Evolutionary conservation across 1,284 basidiomycete genomes (phyloP), one percentile per base, ranked within the genome.

Genomic region (Peniophora sp.): DNA sequence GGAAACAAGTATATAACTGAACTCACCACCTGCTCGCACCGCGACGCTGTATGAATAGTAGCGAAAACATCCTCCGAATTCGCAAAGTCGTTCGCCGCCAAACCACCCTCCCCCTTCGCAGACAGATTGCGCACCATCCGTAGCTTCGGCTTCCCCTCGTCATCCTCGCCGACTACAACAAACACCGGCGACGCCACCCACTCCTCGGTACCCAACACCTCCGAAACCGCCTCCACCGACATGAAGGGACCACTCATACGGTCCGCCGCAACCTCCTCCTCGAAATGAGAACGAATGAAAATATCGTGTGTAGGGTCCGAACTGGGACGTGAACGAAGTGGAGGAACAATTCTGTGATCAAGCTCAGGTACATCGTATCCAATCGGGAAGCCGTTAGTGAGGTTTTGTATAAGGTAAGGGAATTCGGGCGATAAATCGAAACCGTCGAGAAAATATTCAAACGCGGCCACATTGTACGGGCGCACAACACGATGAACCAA

Each of bases 181-280:
- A 50, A 59, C 39, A 65, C 48, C 0, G 61, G 64, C 0, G 59
- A 63, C 2, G 54, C 56, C 8, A 57, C 50, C 44, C 65, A 63
- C 20, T 46, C 52, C 0, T 59, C 56, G 17, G 53, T 47, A 0
- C 70, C 52, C 14, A 71, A 66, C 0, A 3, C 9, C 44, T 68
- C 61, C n/a, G n/a, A n/a, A n/a, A n/a, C n/a, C 2, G 58, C 54
- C 23, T 65, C 56, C 1, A 50, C 41, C 2, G 46, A 27, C 0
- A 64, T 52, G 54, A 64, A 71, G 0, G 68, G 70, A 8, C 70
- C 69, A 2, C 60, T 60, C 59, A 71, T 67, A 0, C 66, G 50
- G 2, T 57, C 49, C 0, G 60, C 55, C 0, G 10, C 16, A 0
- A 65, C 46, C 24, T 73, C 67, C 0, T 60, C 60, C 0, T 27